These are phyloP conservation scores for Lactifluus pinguis DNA, from an alignment of 768 basidiomycete species.

Conservation along the genomic window DNA sequence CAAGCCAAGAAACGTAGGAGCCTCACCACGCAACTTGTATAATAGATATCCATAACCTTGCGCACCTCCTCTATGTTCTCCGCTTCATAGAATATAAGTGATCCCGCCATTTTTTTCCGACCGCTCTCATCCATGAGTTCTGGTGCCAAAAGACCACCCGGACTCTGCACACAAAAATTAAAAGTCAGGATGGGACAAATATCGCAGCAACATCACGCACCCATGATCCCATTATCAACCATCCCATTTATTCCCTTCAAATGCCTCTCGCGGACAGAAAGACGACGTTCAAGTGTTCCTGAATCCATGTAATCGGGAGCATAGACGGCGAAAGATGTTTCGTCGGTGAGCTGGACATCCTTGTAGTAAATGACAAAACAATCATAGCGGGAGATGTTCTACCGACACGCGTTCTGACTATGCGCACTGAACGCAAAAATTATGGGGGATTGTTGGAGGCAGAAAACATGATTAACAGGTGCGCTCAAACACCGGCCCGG, in stretches of 20 bases:
- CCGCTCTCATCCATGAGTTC: constrained; percentile 13
- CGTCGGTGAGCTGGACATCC: constrained; percentile 2
- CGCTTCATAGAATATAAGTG: constrained; percentile 21
- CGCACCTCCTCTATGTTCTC: constrained; percentile 22
- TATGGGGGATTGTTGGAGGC: too few relatives aligned
- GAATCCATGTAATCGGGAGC: constrained; percentile 28
- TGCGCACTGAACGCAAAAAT: too few relatives aligned
- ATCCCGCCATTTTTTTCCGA: constrained; percentile 22
- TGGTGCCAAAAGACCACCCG: constrained; percentile 12
- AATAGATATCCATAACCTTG: constrained; percentile 24
- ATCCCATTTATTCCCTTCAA: constrained; percentile 14
- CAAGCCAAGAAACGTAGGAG: not conserved
- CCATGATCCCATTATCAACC: not conserved
- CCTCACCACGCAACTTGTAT: constrained; percentile 23
- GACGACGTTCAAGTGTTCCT: constrained; percentile 21
- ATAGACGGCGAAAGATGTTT: constrained; percentile 22
- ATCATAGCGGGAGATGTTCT: not conserved
- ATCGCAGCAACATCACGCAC: constrained; percentile 13
- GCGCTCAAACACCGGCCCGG: too few relatives aligned
- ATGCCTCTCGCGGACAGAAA: constrained; percentile 24
- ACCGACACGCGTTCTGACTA: too few relatives aligned
- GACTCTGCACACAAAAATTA: not conserved
- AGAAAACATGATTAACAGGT: too few relatives aligned
- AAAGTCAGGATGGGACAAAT: not conserved
- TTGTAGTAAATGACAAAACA: not conserved